phyloP scores from a whole-genome alignment of 2,329 filamentous ascomycete genomes.

The Sporothrix curviconia region DNA sequence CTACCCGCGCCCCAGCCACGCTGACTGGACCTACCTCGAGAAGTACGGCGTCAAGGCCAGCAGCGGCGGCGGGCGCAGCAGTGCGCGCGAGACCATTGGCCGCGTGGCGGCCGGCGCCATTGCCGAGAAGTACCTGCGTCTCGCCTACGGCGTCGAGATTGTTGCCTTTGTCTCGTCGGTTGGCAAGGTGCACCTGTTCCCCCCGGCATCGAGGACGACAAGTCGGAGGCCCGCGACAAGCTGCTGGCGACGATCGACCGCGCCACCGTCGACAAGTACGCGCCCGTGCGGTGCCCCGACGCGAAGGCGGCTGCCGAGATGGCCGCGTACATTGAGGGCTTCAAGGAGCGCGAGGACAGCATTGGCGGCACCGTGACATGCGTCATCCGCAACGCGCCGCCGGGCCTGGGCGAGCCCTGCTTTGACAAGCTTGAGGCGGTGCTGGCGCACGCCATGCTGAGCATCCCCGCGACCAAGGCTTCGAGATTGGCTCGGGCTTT shows the following conservation, averaged over 20 bases:
- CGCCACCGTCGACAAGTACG: slow-evolving; percentile 69
- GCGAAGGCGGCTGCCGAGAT: slow-evolving; percentile 59
- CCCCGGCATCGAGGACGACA: slow-evolving; percentile 25
- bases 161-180: slow-evolving; percentile 85
- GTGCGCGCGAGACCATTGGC: slow-evolving; percentile 90
- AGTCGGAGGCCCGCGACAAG: slow-evolving; percentile 24
- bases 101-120: slow-evolving; percentile 88
- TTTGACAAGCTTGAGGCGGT: slow-evolving; percentile 94
- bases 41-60: slow-evolving; percentile 95
- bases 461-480: slow-evolving; percentile 90
- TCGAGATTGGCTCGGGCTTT: slow-evolving; percentile 93
- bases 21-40: slow-evolving; percentile 94
- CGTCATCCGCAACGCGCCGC: slow-evolving; percentile 78
- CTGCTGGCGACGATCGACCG: slow-evolving; percentile 68
- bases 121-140: slow-evolving; percentile 81
- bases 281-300: slow-evolving; percentile 84
- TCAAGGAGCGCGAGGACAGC: slow-evolving; percentile 73
- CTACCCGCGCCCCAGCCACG: slow-evolving; percentile 86
- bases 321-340: slow-evolving; percentile 71
- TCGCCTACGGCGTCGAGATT: slow-evolving; percentile 82
- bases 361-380: slow-evolving; percentile 95
- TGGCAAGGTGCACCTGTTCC: slow-evolving; percentile 71
- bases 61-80: slow-evolving; percentile 82
- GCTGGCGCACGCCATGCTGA: slow-evolving; percentile 89
- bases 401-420: slow-evolving; percentile 83